Evolutionary conservation across 768 basidiomycete genomes (phyloP), one percentile per base, ranked within the genome.

Genomic region (Serendipita sp.): DNA sequence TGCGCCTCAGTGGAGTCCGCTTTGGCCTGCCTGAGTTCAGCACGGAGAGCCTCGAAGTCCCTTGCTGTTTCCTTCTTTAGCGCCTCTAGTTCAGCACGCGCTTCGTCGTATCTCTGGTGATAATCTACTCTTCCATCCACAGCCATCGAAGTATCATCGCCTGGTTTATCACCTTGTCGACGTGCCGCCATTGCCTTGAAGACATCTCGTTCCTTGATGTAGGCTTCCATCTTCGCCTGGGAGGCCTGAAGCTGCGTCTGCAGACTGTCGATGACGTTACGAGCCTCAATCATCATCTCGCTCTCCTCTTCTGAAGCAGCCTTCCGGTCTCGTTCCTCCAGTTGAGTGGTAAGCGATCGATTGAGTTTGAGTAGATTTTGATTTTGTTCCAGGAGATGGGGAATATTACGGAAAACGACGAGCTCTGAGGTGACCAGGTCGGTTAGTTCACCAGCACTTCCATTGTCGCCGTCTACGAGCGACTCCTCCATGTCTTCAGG

Each of bases 371-470:
- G 76, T 24, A 97, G 74, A 67, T 87, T 88, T 75, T 90, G 86
- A 71, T 98, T 98, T 74, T 95, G 93, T 43, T 84, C 81, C 69
- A 97, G 93, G n/a, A 99, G 75, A 13, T 80, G 77, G 14, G 81
- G 78, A 61, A 97, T 80, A 0, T 84, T 87, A 45, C 79, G 79
- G 82, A 92, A 98, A 34, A 89, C 79, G 26, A 97, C 88, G 20
- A 98, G 81, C 68, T 92, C 81, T 68, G 88, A 88, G 17, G 89
- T 86, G 71, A 98, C 94, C 65, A 97, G 82, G 13, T 38, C 34
- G 13, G 4, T 38, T 13, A 38, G 3, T 38, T 38, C 34, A 13
- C 34, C 13, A 13, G 34, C 13, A 13, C 13, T 13, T 38, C 13
- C 34, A 1, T 80, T 78, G 63, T 91, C 84, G 13, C 86, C 85